Percentiles rank a stretch among this genome's conserved stretches.
These are phyloP conservation scores for Suillus americanus DNA, from an alignment of 768 basidiomycete species.

Conservation along the genomic window DNA sequence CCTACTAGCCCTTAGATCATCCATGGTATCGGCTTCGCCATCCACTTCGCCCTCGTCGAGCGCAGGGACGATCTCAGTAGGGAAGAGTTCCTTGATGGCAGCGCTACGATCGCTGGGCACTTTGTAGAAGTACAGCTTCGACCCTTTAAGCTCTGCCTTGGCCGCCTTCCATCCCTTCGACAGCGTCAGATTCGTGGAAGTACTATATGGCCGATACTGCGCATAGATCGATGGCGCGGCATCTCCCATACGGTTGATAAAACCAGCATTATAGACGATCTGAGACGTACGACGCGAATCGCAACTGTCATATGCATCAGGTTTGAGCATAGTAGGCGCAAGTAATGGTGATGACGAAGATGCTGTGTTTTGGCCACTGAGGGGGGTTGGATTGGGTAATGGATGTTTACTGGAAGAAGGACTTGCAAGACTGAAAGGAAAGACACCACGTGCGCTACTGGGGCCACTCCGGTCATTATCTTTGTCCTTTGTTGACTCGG, in stretches of 20 bases:
- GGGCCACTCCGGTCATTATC: conserved; percentile 30
- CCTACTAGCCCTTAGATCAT: conserved; percentile 32
- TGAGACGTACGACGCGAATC: conserved; percentile 69
- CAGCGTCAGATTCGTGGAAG: conserved; percentile 38
- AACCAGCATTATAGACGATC: conserved; percentile 71
- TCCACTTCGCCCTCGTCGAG: conserved; percentile 47
- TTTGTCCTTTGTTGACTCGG: conserved; percentile 25
- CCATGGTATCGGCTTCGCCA: conserved; percentile 26
- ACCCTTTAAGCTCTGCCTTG: conserved; percentile 81
- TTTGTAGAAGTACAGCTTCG: conserved; percentile 86
- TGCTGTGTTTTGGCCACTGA: conserved; percentile 27
- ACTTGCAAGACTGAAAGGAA: conserved; percentile 29
- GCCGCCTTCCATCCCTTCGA: conserved; percentile 84
- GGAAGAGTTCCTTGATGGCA: conserved; percentile 75
- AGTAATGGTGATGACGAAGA: conserved; percentile 49
- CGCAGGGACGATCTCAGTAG: conserved; percentile 57
- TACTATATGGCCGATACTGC: conserved; percentile 26
- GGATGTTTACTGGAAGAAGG: conserved; percentile 30
- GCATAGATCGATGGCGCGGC: conserved; percentile 43
- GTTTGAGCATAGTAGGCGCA: conserved; percentile 50
- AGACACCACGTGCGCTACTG: conserved; percentile 23
- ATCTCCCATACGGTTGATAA: conserved; percentile 67
- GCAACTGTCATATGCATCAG: conserved; percentile 29
- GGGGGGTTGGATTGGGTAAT: conserved; percentile 14
- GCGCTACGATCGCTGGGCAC: conserved; percentile 66